phyloP scores from a whole-genome alignment of 2,329 filamentous ascomycete species.

The Stagonosporopsis vannaccii region DNA sequence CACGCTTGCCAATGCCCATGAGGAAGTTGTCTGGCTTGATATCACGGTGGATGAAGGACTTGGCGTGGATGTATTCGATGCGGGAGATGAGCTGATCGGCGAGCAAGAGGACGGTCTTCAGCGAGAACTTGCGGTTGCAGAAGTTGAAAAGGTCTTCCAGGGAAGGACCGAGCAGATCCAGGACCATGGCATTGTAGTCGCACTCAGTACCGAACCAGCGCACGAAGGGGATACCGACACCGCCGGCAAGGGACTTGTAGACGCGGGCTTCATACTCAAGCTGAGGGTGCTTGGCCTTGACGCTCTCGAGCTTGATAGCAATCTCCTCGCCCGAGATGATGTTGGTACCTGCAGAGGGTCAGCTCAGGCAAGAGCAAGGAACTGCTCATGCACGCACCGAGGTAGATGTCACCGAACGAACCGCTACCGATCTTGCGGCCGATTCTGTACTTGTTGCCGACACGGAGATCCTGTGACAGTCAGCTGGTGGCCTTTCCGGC shows the following conservation, averaged over 20 bases:
- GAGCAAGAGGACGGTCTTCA: slow-evolving; percentile 96
- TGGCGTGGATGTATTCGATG: slow-evolving; percentile 99
- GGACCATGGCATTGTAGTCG: slow-evolving; percentile 99
- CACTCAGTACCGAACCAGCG: slow-evolving; percentile 99
- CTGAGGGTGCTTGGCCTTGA: slow-evolving; percentile 99
- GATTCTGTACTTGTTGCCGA: slow-evolving; percentile 99
- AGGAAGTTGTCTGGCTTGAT: slow-evolving; percentile 99
- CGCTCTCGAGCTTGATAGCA: slow-evolving; percentile 98
- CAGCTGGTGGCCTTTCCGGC: slow-evolving; percentile 29
- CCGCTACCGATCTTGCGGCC: slow-evolving; percentile 98
- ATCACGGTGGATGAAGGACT: slow-evolving; percentile 99
- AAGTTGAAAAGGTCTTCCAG: slow-evolving; percentile 99
- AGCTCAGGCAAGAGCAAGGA: slow-evolving; percentile 17
- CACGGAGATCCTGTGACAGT: slow-evolving; percentile 82
- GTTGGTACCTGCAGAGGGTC: slow-evolving; percentile 76
- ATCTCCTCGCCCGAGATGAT: slow-evolving; percentile 99
- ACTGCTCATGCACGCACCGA: slow-evolving; percentile 61
- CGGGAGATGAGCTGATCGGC: slow-evolving; percentile 98
- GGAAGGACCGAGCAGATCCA: slow-evolving; percentile 93
- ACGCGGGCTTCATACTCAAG: slow-evolving; percentile 98
- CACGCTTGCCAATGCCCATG: slow-evolving; percentile 98
- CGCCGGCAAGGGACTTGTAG: slow-evolving; percentile 86
- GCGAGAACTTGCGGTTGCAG: slow-evolving; percentile 99
- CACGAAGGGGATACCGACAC: slow-evolving; percentile 97
- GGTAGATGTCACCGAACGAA: slow-evolving; percentile 97